Conservation (phyloP, 2,329 filamentous ascomycete genomes). For the Penicillium vulpinum region DNA sequence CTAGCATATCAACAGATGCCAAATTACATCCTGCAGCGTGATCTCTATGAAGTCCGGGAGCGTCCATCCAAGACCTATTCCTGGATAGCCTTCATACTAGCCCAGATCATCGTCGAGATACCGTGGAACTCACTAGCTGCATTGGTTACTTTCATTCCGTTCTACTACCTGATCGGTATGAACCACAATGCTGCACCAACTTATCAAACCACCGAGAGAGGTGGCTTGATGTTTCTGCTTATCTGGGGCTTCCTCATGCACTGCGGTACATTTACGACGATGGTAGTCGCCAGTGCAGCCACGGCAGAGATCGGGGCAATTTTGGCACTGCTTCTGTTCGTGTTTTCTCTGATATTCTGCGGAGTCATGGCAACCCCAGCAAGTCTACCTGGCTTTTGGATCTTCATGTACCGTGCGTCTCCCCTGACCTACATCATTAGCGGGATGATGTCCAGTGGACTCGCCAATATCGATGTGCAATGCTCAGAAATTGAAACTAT, state of each 20-base stretch:
- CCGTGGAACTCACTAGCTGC: slow-evolving; percentile 74
- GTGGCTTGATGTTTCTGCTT: background rate
- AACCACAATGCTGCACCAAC: background rate
- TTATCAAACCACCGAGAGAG: background rate
- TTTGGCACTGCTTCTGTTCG: background rate
- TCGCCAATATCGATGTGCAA: slow-evolving; percentile 65
- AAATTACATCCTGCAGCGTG: slow-evolving; percentile 77
- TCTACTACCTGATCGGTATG: background rate
- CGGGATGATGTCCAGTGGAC: slow-evolving; percentile 67
- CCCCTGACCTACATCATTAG: slow-evolving; percentile 80
- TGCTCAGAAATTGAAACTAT: slow-evolving; percentile 72
- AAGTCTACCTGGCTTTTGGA: slow-evolving; percentile 72
- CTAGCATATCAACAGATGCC: slow-evolving; percentile 58
- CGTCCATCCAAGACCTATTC: slow-evolving; percentile 80
- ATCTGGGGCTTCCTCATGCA: background rate
- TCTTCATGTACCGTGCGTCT: slow-evolving; percentile 79
- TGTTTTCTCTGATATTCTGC: slow-evolving; percentile 20
- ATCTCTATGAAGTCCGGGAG: slow-evolving; percentile 81
- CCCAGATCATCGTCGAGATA: slow-evolving; percentile 79
- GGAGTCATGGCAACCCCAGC: slow-evolving; percentile 65
- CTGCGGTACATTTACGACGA: background rate
- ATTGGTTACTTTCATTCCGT: background rate
- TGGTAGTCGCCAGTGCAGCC: background rate
- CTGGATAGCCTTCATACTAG: slow-evolving; percentile 82
- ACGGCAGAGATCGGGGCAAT: background rate